phyloP scores from a whole-genome alignment of 148 eudicot genomes.

The Rhododendron ferrugineum region DNA sequence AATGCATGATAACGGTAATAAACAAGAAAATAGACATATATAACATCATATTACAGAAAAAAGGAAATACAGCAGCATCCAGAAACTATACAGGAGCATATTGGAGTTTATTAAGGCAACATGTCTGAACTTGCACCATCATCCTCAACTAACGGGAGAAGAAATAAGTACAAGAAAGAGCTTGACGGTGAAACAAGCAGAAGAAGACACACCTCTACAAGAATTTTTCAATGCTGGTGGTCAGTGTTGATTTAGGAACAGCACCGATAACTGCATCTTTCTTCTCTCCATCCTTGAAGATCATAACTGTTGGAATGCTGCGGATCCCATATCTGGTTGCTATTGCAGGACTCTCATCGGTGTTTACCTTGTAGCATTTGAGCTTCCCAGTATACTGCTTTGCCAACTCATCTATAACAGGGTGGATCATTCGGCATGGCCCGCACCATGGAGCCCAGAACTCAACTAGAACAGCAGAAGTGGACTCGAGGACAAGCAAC shows the following conservation, averaged over 20 bases:
- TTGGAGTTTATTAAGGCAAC: conserved; percentile 6
- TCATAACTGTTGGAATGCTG: conserved; percentile 84
- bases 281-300: conserved; percentile 89
- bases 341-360: conserved; percentile 68
- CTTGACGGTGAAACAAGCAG: neutral
- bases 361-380: conserved; percentile 80
- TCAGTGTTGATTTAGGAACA: conserved; percentile 70
- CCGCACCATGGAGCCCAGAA: conserved; percentile 99
- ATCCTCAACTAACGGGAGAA: neutral
- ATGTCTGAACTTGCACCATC: neutral
- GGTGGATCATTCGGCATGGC: conserved; percentile 87
- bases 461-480: conserved; percentile 62
- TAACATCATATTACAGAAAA: neutral
- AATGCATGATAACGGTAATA: neutral
- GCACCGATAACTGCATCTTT: conserved; percentile 94
- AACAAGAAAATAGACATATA: neutral
- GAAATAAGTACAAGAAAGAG: neutral
- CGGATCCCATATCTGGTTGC: conserved; percentile 77
- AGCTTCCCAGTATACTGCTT: conserved; percentile 67
- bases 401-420: conserved; percentile 75
- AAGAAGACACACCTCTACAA: conserved; percentile 26
- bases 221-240: conserved; percentile 73
- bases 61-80: conserved; percentile 2
- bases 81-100: conserved; percentile 9
- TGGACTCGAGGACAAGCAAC: conserved; percentile 53